Percentiles rank a stretch among this genome's conserved stretches.
Evolutionary conservation across 331 rosid species (phyloP).

Genomic region (Prunus yedoensis): DNA sequence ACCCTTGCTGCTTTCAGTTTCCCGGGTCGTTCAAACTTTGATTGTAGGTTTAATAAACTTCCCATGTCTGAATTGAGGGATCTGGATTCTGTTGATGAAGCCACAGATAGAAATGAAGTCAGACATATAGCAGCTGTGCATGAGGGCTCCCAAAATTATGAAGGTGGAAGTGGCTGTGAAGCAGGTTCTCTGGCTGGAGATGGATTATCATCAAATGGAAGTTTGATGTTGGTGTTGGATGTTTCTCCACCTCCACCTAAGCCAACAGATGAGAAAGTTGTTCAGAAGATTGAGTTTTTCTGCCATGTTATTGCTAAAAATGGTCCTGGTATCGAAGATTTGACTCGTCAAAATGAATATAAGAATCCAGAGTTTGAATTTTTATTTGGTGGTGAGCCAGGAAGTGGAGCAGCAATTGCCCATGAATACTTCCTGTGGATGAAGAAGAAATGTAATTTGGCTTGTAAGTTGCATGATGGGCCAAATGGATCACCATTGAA

Average conservation of each 20-base stretch:
- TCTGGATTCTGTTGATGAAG: constrained; percentile 28
- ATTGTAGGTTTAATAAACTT: constrained; percentile 14
- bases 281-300: constrained; percentile 30
- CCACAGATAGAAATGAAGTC: constrained; percentile 24
- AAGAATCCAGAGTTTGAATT: constrained; percentile 52
- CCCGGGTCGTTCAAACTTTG: not conserved
- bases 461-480: constrained; percentile 29
- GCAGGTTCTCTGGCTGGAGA: constrained; percentile 25
- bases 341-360: constrained; percentile 36
- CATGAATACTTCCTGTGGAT: constrained; percentile 54
- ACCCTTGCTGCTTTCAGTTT: constrained; percentile 9
- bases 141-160: constrained; percentile 29
- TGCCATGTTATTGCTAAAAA: constrained; percentile 30
- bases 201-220: constrained; percentile 23
- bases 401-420: constrained; percentile 52
- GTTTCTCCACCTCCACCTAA: constrained; percentile 44
- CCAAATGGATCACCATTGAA: constrained; percentile 21
- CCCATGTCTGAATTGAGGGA: constrained; percentile 24
- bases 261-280: constrained; percentile 44
- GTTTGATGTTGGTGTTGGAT: constrained; percentile 22
- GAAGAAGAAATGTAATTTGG: constrained; percentile 50
- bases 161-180: constrained; percentile 34
- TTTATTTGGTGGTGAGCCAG: constrained; percentile 57
- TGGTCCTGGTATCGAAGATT: constrained; percentile 48
- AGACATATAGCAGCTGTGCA: constrained; percentile 22